Percentiles rank a stretch among this genome's conserved stretches.
phyloP scores from a whole-genome alignment of 2,329 filamentous ascomycete species.

The Aureobasidium uvarum region DNA sequence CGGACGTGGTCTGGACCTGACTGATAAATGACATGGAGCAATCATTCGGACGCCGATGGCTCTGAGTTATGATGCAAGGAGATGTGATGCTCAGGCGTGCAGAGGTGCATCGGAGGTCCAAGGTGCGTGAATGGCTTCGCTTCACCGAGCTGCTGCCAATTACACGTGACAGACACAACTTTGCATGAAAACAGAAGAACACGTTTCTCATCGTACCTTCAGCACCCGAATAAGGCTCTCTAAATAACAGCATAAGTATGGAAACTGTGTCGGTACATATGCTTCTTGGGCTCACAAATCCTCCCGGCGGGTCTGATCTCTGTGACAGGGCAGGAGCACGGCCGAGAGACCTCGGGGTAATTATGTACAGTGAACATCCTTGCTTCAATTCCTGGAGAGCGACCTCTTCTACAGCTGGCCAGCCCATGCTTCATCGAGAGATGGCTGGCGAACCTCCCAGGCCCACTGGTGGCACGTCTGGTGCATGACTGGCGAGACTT shows the following conservation, averaged over 20 bases:
- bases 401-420: neutral
- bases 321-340: conserved; percentile 1
- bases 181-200: neutral
- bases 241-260: no score
- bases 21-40: neutral
- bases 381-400: neutral
- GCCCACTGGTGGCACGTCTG: conserved; percentile 60
- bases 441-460: conserved; percentile 52
- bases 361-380: neutral
- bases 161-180: neutral
- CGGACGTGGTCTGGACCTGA: neutral
- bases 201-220: neutral
- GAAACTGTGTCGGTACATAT: neutral
- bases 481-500: conserved; percentile 57
- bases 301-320: neutral
- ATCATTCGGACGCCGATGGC: neutral
- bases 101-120: conserved; percentile 6
- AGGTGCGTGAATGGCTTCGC: conserved; percentile 14
- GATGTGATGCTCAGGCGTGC: neutral
- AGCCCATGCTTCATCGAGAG: conserved; percentile 51
- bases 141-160: conserved; percentile 6
- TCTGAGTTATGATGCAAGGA: neutral
- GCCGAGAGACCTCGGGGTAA: neutral
- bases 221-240: neutral
- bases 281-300: neutral